Base-by-base conservation (phyloP, 768 basidiomycete species). In the Guyanaporus albipodus region DNA sequence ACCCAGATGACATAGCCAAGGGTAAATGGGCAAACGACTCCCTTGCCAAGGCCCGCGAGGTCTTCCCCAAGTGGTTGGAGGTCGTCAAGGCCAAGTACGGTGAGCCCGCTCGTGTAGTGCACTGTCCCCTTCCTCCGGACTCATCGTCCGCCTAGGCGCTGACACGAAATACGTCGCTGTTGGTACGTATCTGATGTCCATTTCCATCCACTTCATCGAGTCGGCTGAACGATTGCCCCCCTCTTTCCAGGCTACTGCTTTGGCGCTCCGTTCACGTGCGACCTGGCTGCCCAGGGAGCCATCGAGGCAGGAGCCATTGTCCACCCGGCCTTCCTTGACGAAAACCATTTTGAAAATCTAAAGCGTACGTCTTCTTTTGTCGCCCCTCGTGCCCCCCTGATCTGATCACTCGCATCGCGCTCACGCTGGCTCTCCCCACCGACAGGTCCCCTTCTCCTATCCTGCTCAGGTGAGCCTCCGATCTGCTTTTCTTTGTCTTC, bases 251-350 rank as follows among this genome's bases (percentile, higher is more conserved):
- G 79, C 4, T 80, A 80, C 42, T 83, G 78, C 55, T 80, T 79
- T 48, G 78, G 79, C 3, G 80, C 67, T 6, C 72, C 77, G 0
- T 77, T 71, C 42, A 70, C 70, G 5, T 61, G 79, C 41, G 69
- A 79, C 19, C 61, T 74, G 4, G 71, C 70, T 2, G 67, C 70
- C 3, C 71, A 67, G 0, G 72, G 74, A 19, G 63, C 68, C 41
- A 61, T 78, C 37, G 64, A 68, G 3, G 76, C 78, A 35, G 71
- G 79, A 8, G 27, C 22, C 27, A 70, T 82, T 37, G 76, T 70
- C 4, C 79, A 82, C 55, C 80, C 82, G 2, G 67, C 73, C 2
- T 67, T 66, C 48, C 52, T 82, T 19, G 73, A 71, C 6, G 79
- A 83, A 53, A 69, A 71, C 22, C 77, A 80, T 32, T 80, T 82